Percentiles rank a stretch among this genome's conserved stretches.
Conservation (phyloP, 2,329 filamentous ascomycete genomes). For the Penicillium sp. region DNA sequence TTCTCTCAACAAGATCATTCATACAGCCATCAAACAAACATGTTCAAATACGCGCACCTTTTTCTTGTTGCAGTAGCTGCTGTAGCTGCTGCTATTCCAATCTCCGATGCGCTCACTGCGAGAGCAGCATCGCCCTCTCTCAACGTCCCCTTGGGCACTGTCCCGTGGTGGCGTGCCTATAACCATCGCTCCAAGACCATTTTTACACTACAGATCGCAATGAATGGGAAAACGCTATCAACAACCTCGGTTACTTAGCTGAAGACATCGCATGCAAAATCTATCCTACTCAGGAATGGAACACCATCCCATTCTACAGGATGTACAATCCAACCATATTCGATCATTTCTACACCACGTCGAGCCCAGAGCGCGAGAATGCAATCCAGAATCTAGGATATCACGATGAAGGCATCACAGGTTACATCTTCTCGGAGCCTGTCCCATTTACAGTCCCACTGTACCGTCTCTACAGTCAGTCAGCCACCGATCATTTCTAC, state of each 20-base stretch:
- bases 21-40: neutral
- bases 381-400: neutral
- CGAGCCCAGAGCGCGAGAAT: neutral
- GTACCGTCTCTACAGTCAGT: neutral
- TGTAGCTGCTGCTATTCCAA: neutral
- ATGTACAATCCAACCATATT: neutral
- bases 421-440: neutral
- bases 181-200: neutral
- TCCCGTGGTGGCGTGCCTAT: neutral
- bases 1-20: neutral
- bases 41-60: neutral
- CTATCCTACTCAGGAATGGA: neutral
- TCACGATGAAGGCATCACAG: neutral
- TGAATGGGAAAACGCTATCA: neutral
- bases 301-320: neutral
- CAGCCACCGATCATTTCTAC: neutral
- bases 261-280: neutral
- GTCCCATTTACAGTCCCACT: neutral
- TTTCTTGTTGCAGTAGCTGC: neutral
- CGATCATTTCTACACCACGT: constrained; percentile 1
- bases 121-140: neutral
- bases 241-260: neutral
- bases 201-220: neutral
- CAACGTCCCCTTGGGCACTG: neutral
- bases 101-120: neutral